Evolutionary conservation across 23 red algal species (phyloP).

Genomic region (Agarophyton chilense): DNA sequence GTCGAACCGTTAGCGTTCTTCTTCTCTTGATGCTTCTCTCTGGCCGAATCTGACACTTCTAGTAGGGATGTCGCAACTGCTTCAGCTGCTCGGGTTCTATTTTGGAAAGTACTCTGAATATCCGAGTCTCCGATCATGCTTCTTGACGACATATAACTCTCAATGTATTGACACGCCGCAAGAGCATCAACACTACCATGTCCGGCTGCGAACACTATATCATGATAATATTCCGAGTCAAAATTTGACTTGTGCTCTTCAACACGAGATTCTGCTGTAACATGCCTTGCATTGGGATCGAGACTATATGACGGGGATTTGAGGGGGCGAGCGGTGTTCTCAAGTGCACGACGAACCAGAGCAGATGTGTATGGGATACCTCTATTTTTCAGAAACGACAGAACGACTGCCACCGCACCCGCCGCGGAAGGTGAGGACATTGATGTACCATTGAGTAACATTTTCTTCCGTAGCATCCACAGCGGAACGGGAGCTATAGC

Average conservation of each 20-base stretch:
- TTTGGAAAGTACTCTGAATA: not conserved
- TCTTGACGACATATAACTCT: slow-evolving; percentile 38
- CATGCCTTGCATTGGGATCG: slow-evolving; percentile 3
- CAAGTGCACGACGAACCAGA: slow-evolving; percentile 69
- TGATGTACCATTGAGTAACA: slow-evolving; percentile 75
- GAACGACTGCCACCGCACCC: slow-evolving; percentile 65
- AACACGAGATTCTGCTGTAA: not conserved
- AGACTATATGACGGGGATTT: slow-evolving; percentile 1
- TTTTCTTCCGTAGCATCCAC: slow-evolving; percentile 75
- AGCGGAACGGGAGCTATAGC: slow-evolving; percentile 70
- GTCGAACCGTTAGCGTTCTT: slow-evolving; percentile 17
- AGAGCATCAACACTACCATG: slow-evolving; percentile 61
- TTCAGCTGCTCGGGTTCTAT: slow-evolving; percentile 19
- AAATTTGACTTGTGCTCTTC: not conserved
- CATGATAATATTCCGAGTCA: slow-evolving; percentile 36
- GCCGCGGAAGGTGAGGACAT: slow-evolving; percentile 82
- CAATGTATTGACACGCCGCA: slow-evolving; percentile 55
- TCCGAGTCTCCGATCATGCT: not conserved
- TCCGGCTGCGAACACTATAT: slow-evolving; percentile 50
- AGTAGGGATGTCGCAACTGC: slow-evolving; percentile 12
- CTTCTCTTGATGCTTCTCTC: slow-evolving; percentile 11
- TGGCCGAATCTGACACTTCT: slow-evolving; percentile 11
- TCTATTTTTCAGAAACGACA: slow-evolving; percentile 56
- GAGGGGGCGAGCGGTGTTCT: slow-evolving; percentile 72
- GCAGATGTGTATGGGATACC: slow-evolving; percentile 66